Base-by-base conservation (phyloP, 495 filamentous ascomycete genomes). In the Hypoxylon cercidicola region DNA sequence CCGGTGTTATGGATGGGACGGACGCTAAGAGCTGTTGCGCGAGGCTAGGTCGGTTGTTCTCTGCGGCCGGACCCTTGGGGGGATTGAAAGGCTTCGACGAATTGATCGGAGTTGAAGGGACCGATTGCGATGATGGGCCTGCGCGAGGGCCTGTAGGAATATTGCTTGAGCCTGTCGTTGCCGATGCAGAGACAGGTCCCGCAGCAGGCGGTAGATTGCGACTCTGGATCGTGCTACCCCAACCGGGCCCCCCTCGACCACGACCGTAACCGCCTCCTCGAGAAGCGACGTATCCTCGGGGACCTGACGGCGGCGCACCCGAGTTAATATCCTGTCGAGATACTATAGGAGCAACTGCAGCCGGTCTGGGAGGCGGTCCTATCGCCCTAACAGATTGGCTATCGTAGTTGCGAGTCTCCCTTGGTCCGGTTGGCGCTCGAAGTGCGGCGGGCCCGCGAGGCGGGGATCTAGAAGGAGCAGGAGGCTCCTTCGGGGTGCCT, bases 361-460 rank as follows among this genome's bases (percentile, higher is more conserved):
- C 69, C 19, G 69, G 74, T 58, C 72, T 76, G 9, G 68, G 64
- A 13, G 68, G 64, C 44, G 70, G 72, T 13, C 58, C 70, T 52
- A 75, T 75, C 25, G 73, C 61, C 13, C 65, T 67, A 2, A 60
- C 50, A 49, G 68, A 56, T 39, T 79, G 77, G 19, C 75, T 53
- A 7, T 76, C 66, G 39, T 74, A 68, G 46, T 64, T 75, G 18
- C 81, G 68, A n/a, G 69, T 66, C 37, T 79, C 76, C 15, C 78
- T 71, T 0, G 81, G 81, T 0, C 81, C 81, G 0, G 75, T 82
- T 6, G 80, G 79, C 18, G 72, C 79, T 53, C 80, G 72, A 0
- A 82, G 64, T 5, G 80, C 80, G 1, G 81, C 81, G 15, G 81
- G 81, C 1, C 79, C 81, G 50, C 77, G 74, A 1, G 81, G 81